Evolutionary conservation across 139 green algal genomes (phyloP), one percentile per base, ranked within the genome.

Genomic region (Chlorella sp.): DNA sequence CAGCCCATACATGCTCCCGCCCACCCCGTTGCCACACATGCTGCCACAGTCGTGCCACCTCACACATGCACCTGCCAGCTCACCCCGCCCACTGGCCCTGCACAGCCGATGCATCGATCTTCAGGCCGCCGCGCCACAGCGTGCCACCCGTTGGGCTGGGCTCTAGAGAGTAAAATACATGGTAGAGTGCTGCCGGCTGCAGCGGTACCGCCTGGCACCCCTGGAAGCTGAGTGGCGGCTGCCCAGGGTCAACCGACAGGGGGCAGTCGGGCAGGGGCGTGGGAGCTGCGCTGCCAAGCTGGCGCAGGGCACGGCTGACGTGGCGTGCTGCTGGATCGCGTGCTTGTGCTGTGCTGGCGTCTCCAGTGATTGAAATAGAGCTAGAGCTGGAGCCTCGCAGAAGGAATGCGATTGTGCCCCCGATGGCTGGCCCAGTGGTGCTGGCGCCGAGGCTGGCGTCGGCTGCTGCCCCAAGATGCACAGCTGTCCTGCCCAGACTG

Each of bases 41-140:
- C 26, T 9, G 24, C 68, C 28, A 28, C 16, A 30, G 68, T 37
- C 15, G 68, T 7, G 37, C 36, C 14, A 32, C 37, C 3, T 12
- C 73, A 22, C 22, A 24, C 22, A 3, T 24, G n/a, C 73, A 53
- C 22, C 26, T 28, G 34, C 9, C 11, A 24, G 57, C 83, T 87
- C 83, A 87, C 83, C 83, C 83, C 16, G 83, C 61, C 83, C 83
- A 87, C 83, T 87, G 61, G 22, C 83, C 83, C 36, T 64, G 36
- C 37, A 37, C 61, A 5, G 83, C 36, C 11, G 83, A 69, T 11
- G 37, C 83, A 1, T 37, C 36, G 15, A 87, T 60, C 36, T 87
- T 87, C 14, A 87, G 36, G 37, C 83, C 83, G 37, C 83, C 83
- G 0, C 34, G 3, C 83, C 83, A 87, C 61, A 22, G 83, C 26